Conservation (phyloP, 1,284 basidiomycete genomes). For the Heterobasidion occidentale region DNA sequence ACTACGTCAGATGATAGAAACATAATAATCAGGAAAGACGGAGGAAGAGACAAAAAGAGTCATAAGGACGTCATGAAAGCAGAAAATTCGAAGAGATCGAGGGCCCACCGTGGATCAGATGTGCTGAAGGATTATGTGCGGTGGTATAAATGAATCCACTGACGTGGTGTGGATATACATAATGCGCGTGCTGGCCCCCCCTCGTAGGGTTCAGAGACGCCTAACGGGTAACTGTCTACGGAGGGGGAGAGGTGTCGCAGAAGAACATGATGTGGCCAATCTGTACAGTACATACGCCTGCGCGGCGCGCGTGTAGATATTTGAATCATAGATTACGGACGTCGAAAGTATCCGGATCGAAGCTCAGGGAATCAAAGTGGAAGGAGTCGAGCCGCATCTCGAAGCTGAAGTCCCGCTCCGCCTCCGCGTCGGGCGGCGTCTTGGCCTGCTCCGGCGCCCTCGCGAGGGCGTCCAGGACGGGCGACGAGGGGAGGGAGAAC, state of each 20-base stretch:
- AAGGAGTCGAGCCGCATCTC: constrained; percentile 64
- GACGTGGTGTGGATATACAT: too few relatives aligned
- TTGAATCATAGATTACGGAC: constrained; percentile 5
- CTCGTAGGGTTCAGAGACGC: neutral
- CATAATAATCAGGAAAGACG: neutral
- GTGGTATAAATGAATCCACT: too few relatives aligned
- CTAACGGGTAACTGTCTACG: neutral
- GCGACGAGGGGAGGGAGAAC: neutral
- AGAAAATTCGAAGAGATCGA: neutral
- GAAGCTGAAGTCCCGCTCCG: constrained; percentile 29
- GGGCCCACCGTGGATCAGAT: too few relatives aligned
- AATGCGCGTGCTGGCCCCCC: neutral
- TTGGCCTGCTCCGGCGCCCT: too few relatives aligned
- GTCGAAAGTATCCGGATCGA: constrained; percentile 49
- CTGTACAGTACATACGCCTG: neutral
- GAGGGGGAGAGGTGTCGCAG: neutral
- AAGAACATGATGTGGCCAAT: neutral
- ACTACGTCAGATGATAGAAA: neutral
- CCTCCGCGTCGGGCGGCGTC: too few relatives aligned
- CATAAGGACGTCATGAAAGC: neutral
- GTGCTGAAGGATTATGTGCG: too few relatives aligned
- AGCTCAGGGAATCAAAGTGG: constrained; percentile 59
- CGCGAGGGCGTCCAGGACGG: neutral
- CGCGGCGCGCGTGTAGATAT: neutral
- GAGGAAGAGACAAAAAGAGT: neutral